A percentile compares a stretch with the other conserved stretches of the same genome.
Conservation (phyloP, 2,329 filamentous ascomycete species). For the Calonectria henricotiae region DNA sequence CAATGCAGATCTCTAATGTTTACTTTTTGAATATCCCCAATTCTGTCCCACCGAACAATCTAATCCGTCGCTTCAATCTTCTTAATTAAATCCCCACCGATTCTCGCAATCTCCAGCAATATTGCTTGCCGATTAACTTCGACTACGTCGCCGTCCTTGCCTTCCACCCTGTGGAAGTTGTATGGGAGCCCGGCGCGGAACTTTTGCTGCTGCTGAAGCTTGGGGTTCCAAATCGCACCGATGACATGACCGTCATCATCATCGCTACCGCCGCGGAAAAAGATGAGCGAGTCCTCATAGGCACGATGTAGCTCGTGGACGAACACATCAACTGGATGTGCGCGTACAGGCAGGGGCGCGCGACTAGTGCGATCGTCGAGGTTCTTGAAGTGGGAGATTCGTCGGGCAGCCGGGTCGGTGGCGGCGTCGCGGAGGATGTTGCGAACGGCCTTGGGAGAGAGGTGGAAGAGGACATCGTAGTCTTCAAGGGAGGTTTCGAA, state of each 20-base stretch:
- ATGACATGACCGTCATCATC: slow-evolving; percentile 68
- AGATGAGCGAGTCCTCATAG: slow-evolving; percentile 81
- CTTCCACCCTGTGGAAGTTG: slow-evolving; percentile 61
- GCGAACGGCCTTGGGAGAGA: slow-evolving; percentile 72
- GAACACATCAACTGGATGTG: slow-evolving; percentile 76
- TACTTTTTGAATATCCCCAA: slow-evolving; percentile 33
- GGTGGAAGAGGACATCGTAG: slow-evolving; percentile 88
- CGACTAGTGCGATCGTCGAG: slow-evolving; percentile 74
- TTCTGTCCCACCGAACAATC: slow-evolving; percentile 28
- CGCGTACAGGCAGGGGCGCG: slow-evolving; percentile 66
- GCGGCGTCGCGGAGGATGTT: slow-evolving; percentile 60
- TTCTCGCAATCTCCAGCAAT: slow-evolving; percentile 80
- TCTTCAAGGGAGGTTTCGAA: slow-evolving; percentile 83
- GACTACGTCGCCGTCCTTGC: slow-evolving; percentile 66
- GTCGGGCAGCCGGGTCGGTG: slow-evolving; percentile 57
- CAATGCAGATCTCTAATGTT: neutral
- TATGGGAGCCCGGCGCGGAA: slow-evolving; percentile 83
- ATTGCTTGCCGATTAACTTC: slow-evolving; percentile 79
- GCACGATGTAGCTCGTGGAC: slow-evolving; percentile 77
- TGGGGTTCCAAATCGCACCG: slow-evolving; percentile 74
- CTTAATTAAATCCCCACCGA: slow-evolving; percentile 78
- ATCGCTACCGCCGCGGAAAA: slow-evolving; percentile 79
- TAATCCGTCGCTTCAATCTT: slow-evolving; percentile 70
- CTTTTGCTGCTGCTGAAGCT: slow-evolving; percentile 65
- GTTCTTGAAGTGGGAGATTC: slow-evolving; percentile 83